A percentile compares a stretch with the other conserved stretches of the same genome.
These are phyloP conservation scores for Chlamydomonas applanata DNA, from an alignment of 139 green algal species.

Conservation along the genomic window DNA sequence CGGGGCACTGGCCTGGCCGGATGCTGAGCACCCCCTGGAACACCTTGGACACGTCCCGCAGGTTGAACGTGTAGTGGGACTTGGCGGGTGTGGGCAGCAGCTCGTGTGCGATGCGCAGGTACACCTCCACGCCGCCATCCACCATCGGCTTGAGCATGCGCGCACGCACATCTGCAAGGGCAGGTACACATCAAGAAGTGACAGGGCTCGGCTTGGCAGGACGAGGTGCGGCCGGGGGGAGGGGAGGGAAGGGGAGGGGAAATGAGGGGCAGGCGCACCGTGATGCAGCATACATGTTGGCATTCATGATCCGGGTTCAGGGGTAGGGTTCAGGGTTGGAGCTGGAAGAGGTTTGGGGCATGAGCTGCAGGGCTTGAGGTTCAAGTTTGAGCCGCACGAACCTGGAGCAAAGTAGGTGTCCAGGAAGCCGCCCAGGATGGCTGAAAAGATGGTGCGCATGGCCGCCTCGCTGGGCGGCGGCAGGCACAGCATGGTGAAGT, in stretches of 20 bases:
- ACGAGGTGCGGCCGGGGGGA: too few relatives aligned
- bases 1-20: conserved; percentile 45
- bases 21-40: conserved; percentile 72
- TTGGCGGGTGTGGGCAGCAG: conserved; percentile 74
- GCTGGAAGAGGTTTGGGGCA: neutral
- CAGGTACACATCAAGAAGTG: neutral
- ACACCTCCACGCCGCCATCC: conserved; percentile 59
- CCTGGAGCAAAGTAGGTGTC: conserved; percentile 42
- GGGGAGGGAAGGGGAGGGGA: too few relatives aligned
- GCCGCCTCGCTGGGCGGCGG: conserved; percentile 49
- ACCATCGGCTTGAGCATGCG: conserved; percentile 58
- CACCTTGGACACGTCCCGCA: conserved; percentile 77
- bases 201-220: neutral
- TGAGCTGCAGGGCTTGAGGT: neutral
- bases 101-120: conserved; percentile 51
- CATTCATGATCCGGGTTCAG: too few relatives aligned
- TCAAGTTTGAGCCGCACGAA: conserved; percentile 6
- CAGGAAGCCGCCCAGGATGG: conserved; percentile 74
- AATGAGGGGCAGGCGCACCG: too few relatives aligned
- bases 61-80: conserved; percentile 84
- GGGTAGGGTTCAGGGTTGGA: too few relatives aligned
- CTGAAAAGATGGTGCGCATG: conserved; percentile 65
- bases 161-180: conserved; percentile 35
- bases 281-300: neutral
- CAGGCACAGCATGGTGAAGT: conserved; percentile 73